These are phyloP conservation scores for Schizosaccharomyces japonicus DNA, from an alignment of 805 yeast genomes.

Conservation along the genomic window DNA sequence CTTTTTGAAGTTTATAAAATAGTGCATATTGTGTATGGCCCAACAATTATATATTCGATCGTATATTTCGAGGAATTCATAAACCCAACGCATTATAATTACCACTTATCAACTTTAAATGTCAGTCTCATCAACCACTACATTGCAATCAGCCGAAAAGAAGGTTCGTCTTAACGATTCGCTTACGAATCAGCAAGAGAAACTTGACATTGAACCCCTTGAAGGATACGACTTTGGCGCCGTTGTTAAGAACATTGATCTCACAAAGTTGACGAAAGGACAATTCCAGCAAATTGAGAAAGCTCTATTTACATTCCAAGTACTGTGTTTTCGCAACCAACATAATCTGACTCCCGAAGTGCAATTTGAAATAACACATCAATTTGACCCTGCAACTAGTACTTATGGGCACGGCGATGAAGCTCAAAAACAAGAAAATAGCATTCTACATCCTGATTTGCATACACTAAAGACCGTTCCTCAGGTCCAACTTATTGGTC, in stretches of 20 bases:
- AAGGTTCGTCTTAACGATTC: no score
- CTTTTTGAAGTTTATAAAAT: no score
- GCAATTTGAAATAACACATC: slow-evolving; percentile 50
- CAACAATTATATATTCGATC: no score
- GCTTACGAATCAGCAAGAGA: no score
- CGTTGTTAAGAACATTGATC: slow-evolving; percentile 22
- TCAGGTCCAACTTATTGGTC: slow-evolving; percentile 76
- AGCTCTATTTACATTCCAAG: slow-evolving; percentile 46
- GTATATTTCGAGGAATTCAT: no score
- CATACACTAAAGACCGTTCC: slow-evolving; percentile 59
- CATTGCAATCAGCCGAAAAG: no score
- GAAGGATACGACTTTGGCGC: neutral
- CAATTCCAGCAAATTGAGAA: slow-evolving; percentile 39
- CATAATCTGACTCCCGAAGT: slow-evolving; percentile 44
- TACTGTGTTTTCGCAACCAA: slow-evolving; percentile 52
- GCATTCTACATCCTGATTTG: slow-evolving; percentile 63
- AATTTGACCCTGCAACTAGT: slow-evolving; percentile 55
- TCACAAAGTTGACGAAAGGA: slow-evolving; percentile 35
- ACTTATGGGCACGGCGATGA: slow-evolving; percentile 72
- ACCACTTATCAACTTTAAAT: no score
- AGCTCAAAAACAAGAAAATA: slow-evolving; percentile 30
- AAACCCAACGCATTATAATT: no score
- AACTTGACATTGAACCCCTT: neutral
- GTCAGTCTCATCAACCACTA: no score
- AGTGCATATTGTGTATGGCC: no score